Evolutionary conservation across 1,139 yeast genomes (phyloP), one percentile per base, ranked within the genome.

Genomic region (Yamadazyma atlantica): DNA sequence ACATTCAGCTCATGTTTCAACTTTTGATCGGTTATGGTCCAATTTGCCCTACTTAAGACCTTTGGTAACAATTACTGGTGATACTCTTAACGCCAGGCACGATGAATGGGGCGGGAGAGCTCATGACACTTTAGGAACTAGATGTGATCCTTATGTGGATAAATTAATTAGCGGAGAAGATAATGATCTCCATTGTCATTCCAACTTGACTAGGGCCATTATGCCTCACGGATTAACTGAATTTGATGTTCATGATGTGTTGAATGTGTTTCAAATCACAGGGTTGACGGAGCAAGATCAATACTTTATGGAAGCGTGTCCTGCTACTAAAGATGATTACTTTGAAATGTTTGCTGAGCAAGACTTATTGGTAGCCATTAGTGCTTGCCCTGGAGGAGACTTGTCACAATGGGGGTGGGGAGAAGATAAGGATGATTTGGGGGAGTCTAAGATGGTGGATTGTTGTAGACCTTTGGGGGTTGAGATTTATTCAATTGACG

Each of bases 351-450:
- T 79, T 58, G 85, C 85, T 2, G 87, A 81, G 53, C 75, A 75
- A 33, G 86, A 81, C 49, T 60, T 80, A 37, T 59, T 81, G 38
- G 79, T 82, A 42, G 87, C 86, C 4, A 69, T 81, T 35, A 73
- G 81, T 41, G 82, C 85, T 4, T 81, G 86, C 54, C 86, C 86
- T 2, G 87, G 86, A 29, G 87, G 87, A 12, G 86, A 80, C 53
- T 62, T 81, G 40, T 76, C 83, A 13, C 68, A 70, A 43, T 81
- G 86, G 86, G 85, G 80, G 30, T 81, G 86, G 86, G 85, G 85
- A 34, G 83, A 75, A 54, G 58, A 58, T 29, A 65, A 66, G 39
- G 74, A 69, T 16, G 69, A 67, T 32, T 66, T 62, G 24, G 65
- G 55, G 2, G 61, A 58, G n/a, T 64, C 61, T n/a, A 78, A 75